Percentiles rank a stretch among this genome's conserved stretches.
These are phyloP conservation scores for Podospora pseudopauciseta DNA, from an alignment of 495 filamentous ascomycete genomes.

Conservation along the genomic window DNA sequence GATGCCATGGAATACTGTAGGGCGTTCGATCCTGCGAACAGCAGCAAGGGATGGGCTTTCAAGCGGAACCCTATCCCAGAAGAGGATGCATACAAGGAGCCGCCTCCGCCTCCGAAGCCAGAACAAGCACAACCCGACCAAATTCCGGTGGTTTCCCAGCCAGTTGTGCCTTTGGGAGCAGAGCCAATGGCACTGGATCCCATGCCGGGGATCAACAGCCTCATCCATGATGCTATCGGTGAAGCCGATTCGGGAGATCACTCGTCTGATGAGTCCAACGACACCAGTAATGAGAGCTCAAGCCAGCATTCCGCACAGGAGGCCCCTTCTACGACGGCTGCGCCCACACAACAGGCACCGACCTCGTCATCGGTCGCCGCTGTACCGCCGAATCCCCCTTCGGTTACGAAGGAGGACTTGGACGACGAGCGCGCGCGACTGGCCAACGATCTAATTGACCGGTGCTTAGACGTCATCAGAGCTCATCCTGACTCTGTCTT, in stretches of 20 bases:
- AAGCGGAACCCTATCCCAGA: slow-evolving; percentile 62
- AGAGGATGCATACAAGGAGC: slow-evolving; percentile 43
- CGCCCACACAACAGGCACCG: slow-evolving; percentile 10
- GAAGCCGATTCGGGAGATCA: slow-evolving; percentile 23
- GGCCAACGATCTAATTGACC: slow-evolving; percentile 76
- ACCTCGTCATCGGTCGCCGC: slow-evolving; percentile 10
- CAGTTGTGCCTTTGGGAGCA: not conserved
- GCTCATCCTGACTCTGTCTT: slow-evolving; percentile 86
- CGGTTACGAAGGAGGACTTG: slow-evolving; percentile 71
- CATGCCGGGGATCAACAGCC: slow-evolving; percentile 16
- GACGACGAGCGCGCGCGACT: slow-evolving; percentile 71
- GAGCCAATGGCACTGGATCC: slow-evolving; percentile 35
- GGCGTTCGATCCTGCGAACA: slow-evolving; percentile 29
- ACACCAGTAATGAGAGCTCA: slow-evolving; percentile 20
- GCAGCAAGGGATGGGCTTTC: slow-evolving; percentile 39
- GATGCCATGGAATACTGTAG: slow-evolving; percentile 72
- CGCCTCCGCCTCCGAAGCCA: slow-evolving; percentile 19
- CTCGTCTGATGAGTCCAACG: slow-evolving; percentile 26
- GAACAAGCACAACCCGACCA: slow-evolving; percentile 8
- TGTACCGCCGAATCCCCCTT: slow-evolving; percentile 2
- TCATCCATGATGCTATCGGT: slow-evolving; percentile 19
- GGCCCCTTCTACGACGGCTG: not conserved
- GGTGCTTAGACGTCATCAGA: slow-evolving; percentile 83
- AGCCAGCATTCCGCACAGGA: slow-evolving; percentile 19
- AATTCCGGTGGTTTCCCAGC: slow-evolving; percentile 4